These are phyloP conservation scores for Arctium minus DNA, from an alignment of 129 eudicot genomes.

Conservation along the genomic window DNA sequence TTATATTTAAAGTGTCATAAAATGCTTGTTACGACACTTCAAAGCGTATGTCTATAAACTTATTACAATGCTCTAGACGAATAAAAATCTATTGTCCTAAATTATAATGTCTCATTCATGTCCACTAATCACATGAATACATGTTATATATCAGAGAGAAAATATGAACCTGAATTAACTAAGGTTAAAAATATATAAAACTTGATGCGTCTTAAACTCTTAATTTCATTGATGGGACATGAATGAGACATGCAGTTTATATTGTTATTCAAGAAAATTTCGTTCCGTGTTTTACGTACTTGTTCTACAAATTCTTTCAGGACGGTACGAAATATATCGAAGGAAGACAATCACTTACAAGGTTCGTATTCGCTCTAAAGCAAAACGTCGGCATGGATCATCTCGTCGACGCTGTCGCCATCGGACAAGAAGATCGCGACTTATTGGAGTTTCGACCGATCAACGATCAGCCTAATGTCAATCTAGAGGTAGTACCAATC, in stretches of 20 bases:
- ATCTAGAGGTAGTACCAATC: neutral
- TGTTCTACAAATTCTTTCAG: constrained; percentile 13
- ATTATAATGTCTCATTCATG: too few relatives aligned
- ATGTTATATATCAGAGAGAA: too few relatives aligned
- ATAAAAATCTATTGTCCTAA: too few relatives aligned
- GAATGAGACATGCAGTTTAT: neutral
- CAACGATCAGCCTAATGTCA: neutral
- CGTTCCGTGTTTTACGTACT: neutral
- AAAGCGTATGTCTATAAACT: too few relatives aligned
- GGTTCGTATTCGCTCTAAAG: constrained; percentile 31
- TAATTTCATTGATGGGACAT: too few relatives aligned
- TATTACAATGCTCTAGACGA: too few relatives aligned
- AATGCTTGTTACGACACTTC: too few relatives aligned
- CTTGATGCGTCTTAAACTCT: too few relatives aligned
- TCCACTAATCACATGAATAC: too few relatives aligned
- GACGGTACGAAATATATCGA: constrained; percentile 30
- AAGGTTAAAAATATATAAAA: too few relatives aligned
- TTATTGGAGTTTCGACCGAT: constrained; percentile 2
- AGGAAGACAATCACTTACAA: constrained; percentile 31
- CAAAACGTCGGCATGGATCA: constrained; percentile 26
- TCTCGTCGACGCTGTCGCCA: constrained; percentile 39
- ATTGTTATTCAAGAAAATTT: neutral
- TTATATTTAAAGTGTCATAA: too few relatives aligned
- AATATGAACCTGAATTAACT: too few relatives aligned
- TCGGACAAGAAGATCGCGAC: constrained; percentile 38